Base-by-base conservation (phyloP, 345 rosid species). In the Acer campestre region DNA sequence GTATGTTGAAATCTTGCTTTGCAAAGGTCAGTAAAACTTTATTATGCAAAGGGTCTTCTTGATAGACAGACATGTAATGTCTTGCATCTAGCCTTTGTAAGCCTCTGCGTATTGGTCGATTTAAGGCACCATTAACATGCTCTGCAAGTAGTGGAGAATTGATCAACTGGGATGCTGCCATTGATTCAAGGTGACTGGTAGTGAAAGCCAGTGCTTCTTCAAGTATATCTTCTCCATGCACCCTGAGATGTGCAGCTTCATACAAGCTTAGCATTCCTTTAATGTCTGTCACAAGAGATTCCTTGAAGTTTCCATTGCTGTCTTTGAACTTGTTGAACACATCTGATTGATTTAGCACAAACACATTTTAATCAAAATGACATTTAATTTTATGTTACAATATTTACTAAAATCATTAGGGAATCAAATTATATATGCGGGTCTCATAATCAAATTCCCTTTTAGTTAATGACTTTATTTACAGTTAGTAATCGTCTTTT, bases 121-220 rank as follows among this genome's bases (percentile, higher is more conserved):
- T 67, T 29, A 62, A 17, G 13, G 70, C 73, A 23, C 40, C 78
- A 9, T 4, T 42, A 35, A 83, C 63, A 22, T 74, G 80, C 7
- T 64, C 70, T 1, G 67, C 76, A 25, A 78, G 56, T 16, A 35
- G 67, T 3, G 73, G 7, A 13, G 16, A 25, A 25, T 25, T 25
- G 25, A 25, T 70, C 14, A 23, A 11, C 6, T 2, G 22, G 14
- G 25, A 25, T 25, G 16, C 65, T 27, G 10, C 14, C 14, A 27
- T 23, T 44, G 73, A 40, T 38, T 63, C 56, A 4, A 87, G 82
- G 22, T 77, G 48, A 5, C 79, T 42, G n/a, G 44, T 72, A 16
- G 84, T 77, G 70, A 82, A 89, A 27, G 75, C 72, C 44, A 87
- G 78, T 17, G 84, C 84, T 23, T 82, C 82, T 27, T 82, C 85